Evolutionary conservation across 2,329 filamentous ascomycete species (phyloP).

Genomic region (Ascochyta koolunga): DNA sequence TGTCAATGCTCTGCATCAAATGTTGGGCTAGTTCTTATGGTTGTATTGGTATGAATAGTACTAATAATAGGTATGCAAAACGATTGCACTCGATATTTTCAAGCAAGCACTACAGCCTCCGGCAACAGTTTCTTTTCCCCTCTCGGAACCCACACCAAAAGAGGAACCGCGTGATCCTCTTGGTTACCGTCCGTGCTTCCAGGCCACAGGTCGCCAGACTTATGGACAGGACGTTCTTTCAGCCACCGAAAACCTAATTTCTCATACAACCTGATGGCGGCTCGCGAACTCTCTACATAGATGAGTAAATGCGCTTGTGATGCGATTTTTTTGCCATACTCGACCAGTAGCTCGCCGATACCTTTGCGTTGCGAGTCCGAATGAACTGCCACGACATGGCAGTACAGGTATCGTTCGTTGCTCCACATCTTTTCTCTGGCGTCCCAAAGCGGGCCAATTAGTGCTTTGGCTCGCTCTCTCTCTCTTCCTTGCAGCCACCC

Average conservation of each 20-base stretch:
- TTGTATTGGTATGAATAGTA: neutral
- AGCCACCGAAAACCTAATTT: constrained; percentile 55
- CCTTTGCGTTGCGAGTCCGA: constrained; percentile 52
- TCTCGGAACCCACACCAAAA: constrained; percentile 28
- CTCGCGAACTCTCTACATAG: constrained; percentile 56
- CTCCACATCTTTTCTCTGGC: constrained; percentile 30
- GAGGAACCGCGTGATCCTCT: constrained; percentile 17
- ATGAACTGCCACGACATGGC: constrained; percentile 54
- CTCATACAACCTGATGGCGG: constrained; percentile 53
- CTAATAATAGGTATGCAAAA: neutral
- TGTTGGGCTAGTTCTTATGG: constrained; percentile 41
- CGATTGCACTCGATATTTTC: neutral
- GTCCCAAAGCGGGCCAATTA: constrained; percentile 49
- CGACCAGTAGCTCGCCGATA: constrained; percentile 51
- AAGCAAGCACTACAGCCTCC: constrained; percentile 21
- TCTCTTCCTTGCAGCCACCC: constrained; percentile 55
- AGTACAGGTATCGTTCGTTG: constrained; percentile 31
- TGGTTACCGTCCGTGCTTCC: constrained; percentile 15
- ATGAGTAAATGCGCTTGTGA: constrained; percentile 50
- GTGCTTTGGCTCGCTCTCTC: constrained; percentile 51
- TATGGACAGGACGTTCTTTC: constrained; percentile 50
- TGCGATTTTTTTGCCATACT: constrained; percentile 47
- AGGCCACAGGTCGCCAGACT: constrained; percentile 43
- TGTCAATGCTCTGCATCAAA: constrained; percentile 58
- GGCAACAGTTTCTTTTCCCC: constrained; percentile 18